Conservation (phyloP, 2,329 filamentous ascomycete species). For the Biscogniauxia mediterranea region DNA sequence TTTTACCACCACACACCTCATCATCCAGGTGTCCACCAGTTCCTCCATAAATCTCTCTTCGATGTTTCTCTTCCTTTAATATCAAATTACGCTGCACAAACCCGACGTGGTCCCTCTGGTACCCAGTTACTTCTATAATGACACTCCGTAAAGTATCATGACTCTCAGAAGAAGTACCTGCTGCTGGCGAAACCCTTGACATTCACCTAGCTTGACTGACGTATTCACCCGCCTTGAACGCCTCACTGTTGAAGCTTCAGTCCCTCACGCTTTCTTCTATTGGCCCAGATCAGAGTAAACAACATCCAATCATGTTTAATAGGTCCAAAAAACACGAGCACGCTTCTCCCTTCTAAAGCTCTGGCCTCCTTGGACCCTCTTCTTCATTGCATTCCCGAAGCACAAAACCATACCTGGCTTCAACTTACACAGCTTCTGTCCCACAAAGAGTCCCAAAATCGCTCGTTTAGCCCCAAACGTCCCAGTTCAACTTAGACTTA, state of each 20-base stretch:
- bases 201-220: conserved; percentile 38
- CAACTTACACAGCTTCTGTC: conserved; percentile 19
- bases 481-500: conserved; percentile 1
- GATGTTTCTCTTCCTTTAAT: conserved; percentile 30
- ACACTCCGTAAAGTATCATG: conserved; percentile 37
- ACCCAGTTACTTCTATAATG: conserved; percentile 33
- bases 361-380: conserved; percentile 26
- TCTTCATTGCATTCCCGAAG: conserved; percentile 33
- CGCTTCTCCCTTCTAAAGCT: conserved; percentile 38
- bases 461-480: conserved; percentile 20
- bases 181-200: conserved; percentile 36
- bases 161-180: conserved; percentile 37
- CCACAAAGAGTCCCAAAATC: conserved; percentile 16
- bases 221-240: conserved; percentile 35
- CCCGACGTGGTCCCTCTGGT: conserved; percentile 38
- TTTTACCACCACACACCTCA: conserved; percentile 21
- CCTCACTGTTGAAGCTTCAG: conserved; percentile 31
- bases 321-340: conserved; percentile 41
- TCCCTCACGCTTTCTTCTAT: conserved; percentile 36
- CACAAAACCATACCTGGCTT: conserved; percentile 24
- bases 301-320: conserved; percentile 46
- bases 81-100: conserved; percentile 33
- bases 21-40: conserved; percentile 26
- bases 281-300: conserved; percentile 37
- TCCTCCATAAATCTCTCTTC: conserved; percentile 28